Evolutionary conservation across 306 rosid genomes (phyloP), one percentile per base, ranked within the genome.

Genomic region (Cucurbita maxima): DNA sequence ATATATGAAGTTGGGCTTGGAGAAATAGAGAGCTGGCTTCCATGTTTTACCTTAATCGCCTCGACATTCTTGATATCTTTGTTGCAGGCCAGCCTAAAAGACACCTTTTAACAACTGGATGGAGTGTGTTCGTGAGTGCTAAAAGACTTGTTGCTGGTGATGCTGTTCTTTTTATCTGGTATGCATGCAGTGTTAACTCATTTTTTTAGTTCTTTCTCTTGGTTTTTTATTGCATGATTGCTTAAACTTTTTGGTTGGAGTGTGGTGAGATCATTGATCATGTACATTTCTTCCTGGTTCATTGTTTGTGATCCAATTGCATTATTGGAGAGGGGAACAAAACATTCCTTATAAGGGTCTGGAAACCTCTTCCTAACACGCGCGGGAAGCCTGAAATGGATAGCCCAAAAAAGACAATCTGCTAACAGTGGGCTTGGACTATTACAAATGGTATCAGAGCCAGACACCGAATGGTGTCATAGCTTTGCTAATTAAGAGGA

Each of bases 121-220:
- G 99, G 99, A 95, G 99, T 75, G 96, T 95, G 52, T 95, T 95
- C 80, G 97, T 95, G 71, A 95, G 99, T 84, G 92, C 96, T 71
- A 95, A 95, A 83, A 84, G 96, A 77, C 96, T 95, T 38, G 86
- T 95, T 75, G 99, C 99, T 76, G 99, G 99, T 45, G 99, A 95
- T 76, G 85, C 99, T 0, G 99, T 95, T 80, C 90, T 95, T 78
- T 95, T 95, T 77, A 95, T 95, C 81, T 95, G 99, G 99, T 89
- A 81, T 74, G 88, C 76, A 81, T 74, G 88, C 76, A 43, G 81
- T 72, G 56, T 61, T 13, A 9, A 14, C 54, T 74, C 40, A 38
- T 37, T 18, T 10, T 10, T 55, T 43, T 9, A 25, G 10, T 43
- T 43, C 12, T 9, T 73, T 73, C 13, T 57, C 10, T 15, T 41